Base-by-base conservation (phyloP, 768 basidiomycete genomes). In the Leccinum incarnatum region DNA sequence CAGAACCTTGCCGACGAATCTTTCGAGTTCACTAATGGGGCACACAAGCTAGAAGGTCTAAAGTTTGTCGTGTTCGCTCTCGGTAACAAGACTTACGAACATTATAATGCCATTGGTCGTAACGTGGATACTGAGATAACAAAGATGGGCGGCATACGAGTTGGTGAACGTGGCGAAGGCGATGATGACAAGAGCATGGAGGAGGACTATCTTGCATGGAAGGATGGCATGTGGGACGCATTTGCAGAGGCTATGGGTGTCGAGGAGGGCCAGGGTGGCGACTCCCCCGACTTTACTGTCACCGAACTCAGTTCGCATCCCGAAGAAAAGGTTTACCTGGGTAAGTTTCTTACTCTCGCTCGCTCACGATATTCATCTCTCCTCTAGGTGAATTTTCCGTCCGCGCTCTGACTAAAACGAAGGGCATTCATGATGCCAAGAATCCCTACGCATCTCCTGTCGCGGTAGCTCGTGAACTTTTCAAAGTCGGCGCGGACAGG, bases 111-210 rank as follows among this genome's bases (percentile, higher is more conserved):
- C 59, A 93, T 98, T 65, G 86, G 88, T 17, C 83, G 88, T 46
- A 84, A 86, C 60, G 81, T 95, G 55, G 96, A 99, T 67, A 68
- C 79, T 2, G 74, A 83, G 29, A 76, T 99, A 58, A 74, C 82
- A 5, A 84, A 87, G 69, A 87, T 94, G 79, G 96, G 95, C 29
- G 97, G 85, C 21, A 72, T 78, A 55, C 86, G 93, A 54, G 90
- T 98, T 36, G 95, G 95, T 46, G 87, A 89, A 71, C 81, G 89
- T 40, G 96, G 96, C 10, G 95, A 98, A 74, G 96, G 96, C 62
- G 97, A 99, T 69, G 96, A 99, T 69, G 97, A 99, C 76, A 97
- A 97, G 80, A 94, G 91, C 70, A 98, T 99, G 95, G 96, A 99
- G 73, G 96, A 99, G 77, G 96, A 99, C 74, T 99, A 98, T 72